Evolutionary conservation across 805 yeast species (phyloP).

Genomic region (Schizosaccharomyces octosporus): DNA sequence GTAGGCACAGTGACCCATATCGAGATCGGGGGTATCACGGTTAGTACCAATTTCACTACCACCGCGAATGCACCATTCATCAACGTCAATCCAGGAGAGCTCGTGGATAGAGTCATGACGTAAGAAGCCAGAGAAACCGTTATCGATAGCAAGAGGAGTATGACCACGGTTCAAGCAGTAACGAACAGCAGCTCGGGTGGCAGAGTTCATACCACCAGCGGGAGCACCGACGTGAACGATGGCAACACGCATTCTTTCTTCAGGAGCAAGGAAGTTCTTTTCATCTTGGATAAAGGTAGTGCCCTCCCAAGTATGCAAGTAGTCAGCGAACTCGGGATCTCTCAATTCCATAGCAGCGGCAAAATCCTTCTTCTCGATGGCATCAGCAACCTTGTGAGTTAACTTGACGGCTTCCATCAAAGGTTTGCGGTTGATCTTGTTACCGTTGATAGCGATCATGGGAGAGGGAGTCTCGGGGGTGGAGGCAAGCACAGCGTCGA

Average conservation of each 20-base stretch:
- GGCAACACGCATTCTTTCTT: slow-evolving; percentile 47
- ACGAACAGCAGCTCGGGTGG: slow-evolving; percentile 69
- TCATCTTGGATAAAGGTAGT: slow-evolving; percentile 47
- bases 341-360: slow-evolving; percentile 68
- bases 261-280: slow-evolving; percentile 31
- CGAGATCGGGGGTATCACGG: slow-evolving; percentile 58
- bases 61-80: slow-evolving; percentile 69
- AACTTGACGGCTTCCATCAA: slow-evolving; percentile 71
- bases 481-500: slow-evolving; percentile 65
- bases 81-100: slow-evolving; percentile 63
- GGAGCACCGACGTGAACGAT: slow-evolving; percentile 91
- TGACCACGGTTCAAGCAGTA: slow-evolving; percentile 82
- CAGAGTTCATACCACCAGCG: slow-evolving; percentile 86
- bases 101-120: slow-evolving; percentile 65
- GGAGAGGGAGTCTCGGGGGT: slow-evolving; percentile 88
- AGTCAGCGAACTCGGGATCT: slow-evolving; percentile 70
- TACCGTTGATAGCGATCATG: slow-evolving; percentile 71
- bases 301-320: slow-evolving; percentile 44
- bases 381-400: slow-evolving; percentile 75
- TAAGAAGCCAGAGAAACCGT: slow-evolving; percentile 78
- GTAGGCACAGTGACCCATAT: slow-evolving; percentile 75
- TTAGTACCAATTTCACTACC: slow-evolving; percentile 96
- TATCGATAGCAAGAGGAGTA: slow-evolving; percentile 67
- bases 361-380: slow-evolving; percentile 57
- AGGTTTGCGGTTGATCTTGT: slow-evolving; percentile 62